Evolutionary conservation across 225 moss, liverwort and hornwort genomes (phyloP).

Genomic region (Polytrichum commune): DNA sequence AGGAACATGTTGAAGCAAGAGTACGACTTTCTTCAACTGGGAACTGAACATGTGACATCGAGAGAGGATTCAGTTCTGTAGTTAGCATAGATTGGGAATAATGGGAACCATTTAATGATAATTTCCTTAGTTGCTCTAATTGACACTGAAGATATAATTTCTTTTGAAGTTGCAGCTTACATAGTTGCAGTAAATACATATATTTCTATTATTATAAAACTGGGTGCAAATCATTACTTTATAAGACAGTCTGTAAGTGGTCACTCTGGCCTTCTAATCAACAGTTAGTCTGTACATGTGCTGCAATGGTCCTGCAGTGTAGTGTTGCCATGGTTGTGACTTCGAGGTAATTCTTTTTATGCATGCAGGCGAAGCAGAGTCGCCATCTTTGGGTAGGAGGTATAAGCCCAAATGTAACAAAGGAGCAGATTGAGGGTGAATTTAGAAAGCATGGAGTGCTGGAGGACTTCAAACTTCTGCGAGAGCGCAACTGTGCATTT

Average conservation of each 20-base stretch:
- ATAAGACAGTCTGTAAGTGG: too few species aligned
- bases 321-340: conserved; percentile 1
- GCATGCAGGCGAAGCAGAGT: conserved; percentile 75
- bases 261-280: too few species aligned
- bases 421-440: conserved; percentile 82
- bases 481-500: conserved; percentile 92
- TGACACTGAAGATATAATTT: too few species aligned
- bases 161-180: too few species aligned
- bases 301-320: neutral
- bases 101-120: neutral
- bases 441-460: conserved; percentile 72
- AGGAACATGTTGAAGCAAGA: conserved; percentile 52
- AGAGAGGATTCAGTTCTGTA: neutral
- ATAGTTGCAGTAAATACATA: too few species aligned
- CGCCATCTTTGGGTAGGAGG: conserved; percentile 99
- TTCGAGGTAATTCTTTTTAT: conserved; percentile 12
- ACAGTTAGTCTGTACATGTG: too few species aligned
- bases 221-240: too few species aligned
- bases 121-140: too few species aligned
- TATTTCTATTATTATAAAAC: too few species aligned
- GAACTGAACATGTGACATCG: conserved; percentile 9
- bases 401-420: conserved; percentile 62
- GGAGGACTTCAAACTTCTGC: conserved; percentile 83
- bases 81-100: neutral
- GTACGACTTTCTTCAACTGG: conserved; percentile 42